A percentile compares a stretch with the other conserved stretches of the same genome.
Conservation (phyloP, 768 basidiomycete genomes). For the Dictyophora rubrovolvata region DNA sequence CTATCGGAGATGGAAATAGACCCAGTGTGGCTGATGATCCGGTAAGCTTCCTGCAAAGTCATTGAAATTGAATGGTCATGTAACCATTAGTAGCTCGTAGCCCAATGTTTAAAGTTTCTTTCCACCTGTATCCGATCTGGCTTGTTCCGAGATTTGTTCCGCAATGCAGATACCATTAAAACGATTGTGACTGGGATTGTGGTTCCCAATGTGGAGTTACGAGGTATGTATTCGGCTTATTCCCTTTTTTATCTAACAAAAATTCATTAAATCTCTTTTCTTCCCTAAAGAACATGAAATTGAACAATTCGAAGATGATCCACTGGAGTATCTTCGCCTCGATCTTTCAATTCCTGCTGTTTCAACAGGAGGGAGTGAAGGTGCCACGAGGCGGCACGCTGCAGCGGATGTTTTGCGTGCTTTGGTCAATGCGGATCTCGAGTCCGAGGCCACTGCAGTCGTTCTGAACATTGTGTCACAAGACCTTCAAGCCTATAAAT, state of each 20-base stretch:
- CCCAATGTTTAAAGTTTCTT: constrained; percentile 83
- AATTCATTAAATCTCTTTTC: background rate
- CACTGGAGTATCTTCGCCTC: constrained; percentile 85
- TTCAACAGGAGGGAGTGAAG: constrained; percentile 46
- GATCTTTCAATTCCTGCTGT: constrained; percentile 62
- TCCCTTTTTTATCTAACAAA: background rate
- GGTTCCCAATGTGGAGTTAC: constrained; percentile 82
- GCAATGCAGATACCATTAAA: constrained; percentile 65
- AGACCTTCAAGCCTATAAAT: constrained; percentile 57
- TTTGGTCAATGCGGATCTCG: constrained; percentile 60
- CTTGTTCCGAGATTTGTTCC: constrained; percentile 49
- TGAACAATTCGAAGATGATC: constrained; percentile 96
- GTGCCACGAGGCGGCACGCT: constrained; percentile 80
- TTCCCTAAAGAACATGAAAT: constrained; percentile 63
- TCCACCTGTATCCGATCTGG: constrained; percentile 88
- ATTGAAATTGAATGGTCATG: background rate
- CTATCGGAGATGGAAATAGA: constrained; percentile 56
- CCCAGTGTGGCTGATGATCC: constrained; percentile 66
- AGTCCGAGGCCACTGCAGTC: constrained; percentile 78
- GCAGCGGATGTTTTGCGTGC: constrained; percentile 95
- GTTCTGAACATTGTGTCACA: constrained; percentile 75
- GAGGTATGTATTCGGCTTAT: constrained; percentile 34
- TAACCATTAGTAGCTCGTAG: constrained; percentile 52
- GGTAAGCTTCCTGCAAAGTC: constrained; percentile 29
- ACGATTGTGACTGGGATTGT: constrained; percentile 84